phyloP scores from a whole-genome alignment of 371 early-diverging fungal species.

The Capniomyces stellatus region DNA sequence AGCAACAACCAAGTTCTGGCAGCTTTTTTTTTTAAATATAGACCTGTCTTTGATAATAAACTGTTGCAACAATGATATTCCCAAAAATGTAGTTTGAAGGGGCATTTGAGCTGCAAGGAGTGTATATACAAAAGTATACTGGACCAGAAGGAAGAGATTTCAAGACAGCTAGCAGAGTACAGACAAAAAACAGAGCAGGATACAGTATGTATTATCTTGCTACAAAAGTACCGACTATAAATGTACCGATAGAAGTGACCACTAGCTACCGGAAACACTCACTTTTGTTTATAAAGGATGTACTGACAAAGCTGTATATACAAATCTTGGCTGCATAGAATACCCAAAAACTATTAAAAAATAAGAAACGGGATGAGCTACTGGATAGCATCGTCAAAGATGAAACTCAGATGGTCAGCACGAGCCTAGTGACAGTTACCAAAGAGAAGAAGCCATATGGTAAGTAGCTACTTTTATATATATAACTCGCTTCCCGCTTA shows the following conservation, averaged over 20 bases:
- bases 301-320: no score
- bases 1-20: background rate
- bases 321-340: no score
- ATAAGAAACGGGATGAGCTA: no score
- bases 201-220: background rate
- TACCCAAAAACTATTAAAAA: no score
- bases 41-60: slow-evolving; percentile 1
- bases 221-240: no score
- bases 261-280: no score
- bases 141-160: slow-evolving; percentile 65
- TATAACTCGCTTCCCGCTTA: no score
- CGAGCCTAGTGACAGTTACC: background rate
- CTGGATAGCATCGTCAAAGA: no score
- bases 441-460: background rate
- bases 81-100: slow-evolving; percentile 27
- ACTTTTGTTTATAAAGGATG: no score
- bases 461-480: background rate
- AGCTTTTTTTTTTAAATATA: background rate
- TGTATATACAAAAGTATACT: slow-evolving; percentile 77
- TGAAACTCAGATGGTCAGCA: background rate
- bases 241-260: no score
- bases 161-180: slow-evolving; percentile 30
- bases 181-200: background rate
- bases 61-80: no score
- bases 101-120: slow-evolving; percentile 75